A percentile compares a stretch with the other conserved stretches of the same genome.
phyloP scores from a whole-genome alignment of 139 green algal species.

The Coelastrella sp. region DNA sequence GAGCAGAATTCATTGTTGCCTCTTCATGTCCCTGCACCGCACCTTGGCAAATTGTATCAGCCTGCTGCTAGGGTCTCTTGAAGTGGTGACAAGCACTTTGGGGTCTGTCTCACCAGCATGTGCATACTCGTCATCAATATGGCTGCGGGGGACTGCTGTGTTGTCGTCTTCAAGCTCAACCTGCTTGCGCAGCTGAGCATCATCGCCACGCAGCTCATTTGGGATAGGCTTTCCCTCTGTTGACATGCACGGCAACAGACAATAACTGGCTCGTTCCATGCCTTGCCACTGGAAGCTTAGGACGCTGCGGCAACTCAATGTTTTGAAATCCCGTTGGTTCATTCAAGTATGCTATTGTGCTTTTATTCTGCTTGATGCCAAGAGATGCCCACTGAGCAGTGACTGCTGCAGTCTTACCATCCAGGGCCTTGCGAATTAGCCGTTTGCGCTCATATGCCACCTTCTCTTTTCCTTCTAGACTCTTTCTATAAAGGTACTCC shows the following conservation, averaged over 20 bases:
- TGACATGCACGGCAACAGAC: neutral
- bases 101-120: constrained; percentile 89
- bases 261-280: neutral
- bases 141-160: constrained; percentile 87
- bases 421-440: constrained; percentile 86
- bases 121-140: constrained; percentile 98
- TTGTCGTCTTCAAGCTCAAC: constrained; percentile 98
- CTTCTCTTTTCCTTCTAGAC: constrained; percentile 94
- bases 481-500: constrained; percentile 98
- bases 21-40: neutral
- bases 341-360: neutral
- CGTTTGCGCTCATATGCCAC: constrained; percentile 96
- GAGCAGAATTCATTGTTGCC: neutral
- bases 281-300: neutral
- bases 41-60: constrained; percentile 97
- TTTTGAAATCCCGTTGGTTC: neutral
- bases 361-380: neutral
- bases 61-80: constrained; percentile 87
- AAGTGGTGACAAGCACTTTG: constrained; percentile 96
- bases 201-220: constrained; percentile 89
- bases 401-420: constrained; percentile 65
- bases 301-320: neutral
- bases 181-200: constrained; percentile 80
- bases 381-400: neutral
- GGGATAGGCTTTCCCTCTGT: constrained; percentile 98